phyloP scores from a whole-genome alignment of 2,329 filamentous ascomycete species.

The Colletotrichum sp. region DNA sequence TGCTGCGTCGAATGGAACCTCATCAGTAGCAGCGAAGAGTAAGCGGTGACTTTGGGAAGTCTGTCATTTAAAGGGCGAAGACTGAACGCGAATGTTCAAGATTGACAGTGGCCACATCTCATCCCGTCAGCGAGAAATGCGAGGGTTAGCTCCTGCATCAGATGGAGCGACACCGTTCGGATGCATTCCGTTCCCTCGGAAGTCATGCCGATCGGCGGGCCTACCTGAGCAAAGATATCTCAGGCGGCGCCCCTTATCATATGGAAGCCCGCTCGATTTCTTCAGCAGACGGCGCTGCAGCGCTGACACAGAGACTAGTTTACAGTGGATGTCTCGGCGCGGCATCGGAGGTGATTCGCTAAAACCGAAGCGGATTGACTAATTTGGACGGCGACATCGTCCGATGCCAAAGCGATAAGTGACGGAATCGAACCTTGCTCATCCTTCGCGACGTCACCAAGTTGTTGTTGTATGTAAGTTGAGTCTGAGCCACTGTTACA shows the following conservation, averaged over 20 bases:
- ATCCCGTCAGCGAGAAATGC: background rate
- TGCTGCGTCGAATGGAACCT: background rate
- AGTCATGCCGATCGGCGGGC: background rate
- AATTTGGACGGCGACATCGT: background rate
- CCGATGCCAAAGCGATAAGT: background rate
- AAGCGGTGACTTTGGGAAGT: background rate
- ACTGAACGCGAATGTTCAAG: background rate
- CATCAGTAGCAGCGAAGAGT: background rate
- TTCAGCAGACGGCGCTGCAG: background rate
- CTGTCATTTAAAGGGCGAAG: background rate
- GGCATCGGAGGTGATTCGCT: background rate
- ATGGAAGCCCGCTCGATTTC: background rate
- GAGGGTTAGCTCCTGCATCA: background rate
- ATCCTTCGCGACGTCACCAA: background rate
- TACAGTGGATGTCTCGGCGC: background rate
- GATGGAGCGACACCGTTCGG: background rate
- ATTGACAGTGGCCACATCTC: background rate
- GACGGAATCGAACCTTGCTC: background rate
- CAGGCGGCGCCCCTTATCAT: background rate
- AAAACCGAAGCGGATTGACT: background rate
- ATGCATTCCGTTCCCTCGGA: background rate
- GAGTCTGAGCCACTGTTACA: background rate
- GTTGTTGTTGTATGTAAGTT: background rate
- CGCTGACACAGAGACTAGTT: background rate
- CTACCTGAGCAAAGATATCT: background rate